Percentiles rank a stretch among this genome's conserved stretches.
phyloP scores from a whole-genome alignment of 2,329 filamentous ascomycete species.

The Ceratocystiopsis brevicomis region DNA sequence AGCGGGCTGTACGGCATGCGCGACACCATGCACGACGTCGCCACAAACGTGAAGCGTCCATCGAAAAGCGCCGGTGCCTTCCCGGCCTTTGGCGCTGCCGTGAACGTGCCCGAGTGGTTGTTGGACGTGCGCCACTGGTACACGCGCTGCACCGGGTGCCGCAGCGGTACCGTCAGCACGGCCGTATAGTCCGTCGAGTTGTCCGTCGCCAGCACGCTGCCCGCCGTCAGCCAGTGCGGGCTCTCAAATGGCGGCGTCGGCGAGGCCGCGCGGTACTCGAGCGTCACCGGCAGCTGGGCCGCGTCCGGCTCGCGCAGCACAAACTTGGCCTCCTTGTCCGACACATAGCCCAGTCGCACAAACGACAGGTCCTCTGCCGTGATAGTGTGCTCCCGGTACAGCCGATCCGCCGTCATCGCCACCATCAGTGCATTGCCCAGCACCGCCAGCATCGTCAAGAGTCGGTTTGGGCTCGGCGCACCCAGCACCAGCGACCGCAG shows the following conservation, averaged over 20 bases:
- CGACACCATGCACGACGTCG: conserved; percentile 81
- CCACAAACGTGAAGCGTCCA: conserved; percentile 72
- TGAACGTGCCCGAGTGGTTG: conserved; percentile 68
- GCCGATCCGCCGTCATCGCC: conserved; percentile 53
- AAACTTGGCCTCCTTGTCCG: conserved; percentile 58
- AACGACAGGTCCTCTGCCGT: conserved; percentile 63
- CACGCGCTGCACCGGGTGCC: conserved; percentile 45
- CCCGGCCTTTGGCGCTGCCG: conserved; percentile 54
- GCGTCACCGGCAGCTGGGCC: conserved; percentile 52
- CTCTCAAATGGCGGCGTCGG: conserved; percentile 32
- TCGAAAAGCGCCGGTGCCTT: conserved; percentile 37
- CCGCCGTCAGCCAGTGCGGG: conserved; percentile 46
- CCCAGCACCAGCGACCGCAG: conserved; percentile 56
- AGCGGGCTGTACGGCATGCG: conserved; percentile 76
- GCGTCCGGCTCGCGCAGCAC: conserved; percentile 70
- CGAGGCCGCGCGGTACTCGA: conserved; percentile 44
- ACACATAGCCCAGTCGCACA: conserved; percentile 73
- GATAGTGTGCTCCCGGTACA: conserved; percentile 57
- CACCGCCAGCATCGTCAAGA: conserved; percentile 48
- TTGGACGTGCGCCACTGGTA: conserved; percentile 82
- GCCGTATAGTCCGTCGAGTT: conserved; percentile 71
- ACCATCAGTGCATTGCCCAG: conserved; percentile 53
- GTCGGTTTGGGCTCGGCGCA: conserved; percentile 49
- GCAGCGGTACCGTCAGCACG: conserved; percentile 44
- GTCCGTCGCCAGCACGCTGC: conserved; percentile 44